Evolutionary conservation across 2,329 filamentous ascomycete genomes (phyloP).

Genomic region (Clonostachys byssicola): DNA sequence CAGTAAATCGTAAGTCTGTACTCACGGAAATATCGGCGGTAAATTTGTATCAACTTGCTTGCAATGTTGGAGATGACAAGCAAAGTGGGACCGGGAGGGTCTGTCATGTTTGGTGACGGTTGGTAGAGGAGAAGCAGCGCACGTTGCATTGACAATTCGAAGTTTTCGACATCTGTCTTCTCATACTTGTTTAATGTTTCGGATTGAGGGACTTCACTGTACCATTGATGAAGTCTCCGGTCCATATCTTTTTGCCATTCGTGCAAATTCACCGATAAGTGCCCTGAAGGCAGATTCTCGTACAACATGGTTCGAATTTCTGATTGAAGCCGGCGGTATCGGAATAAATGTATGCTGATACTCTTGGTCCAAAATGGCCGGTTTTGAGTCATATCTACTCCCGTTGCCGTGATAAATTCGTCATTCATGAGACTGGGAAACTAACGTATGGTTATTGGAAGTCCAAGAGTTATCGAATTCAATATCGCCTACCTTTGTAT

Average conservation of each 20-base stretch:
- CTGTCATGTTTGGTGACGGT: not conserved
- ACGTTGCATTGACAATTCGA: not conserved
- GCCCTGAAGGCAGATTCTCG: not conserved
- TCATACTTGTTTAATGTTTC: not conserved
- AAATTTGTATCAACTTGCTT: not conserved
- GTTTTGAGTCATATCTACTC: not conserved
- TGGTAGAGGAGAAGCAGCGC: not conserved
- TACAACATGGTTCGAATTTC: not conserved
- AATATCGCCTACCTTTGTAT: not conserved
- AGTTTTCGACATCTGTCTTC: not conserved
- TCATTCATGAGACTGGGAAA: not conserved
- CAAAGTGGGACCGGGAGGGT: not conserved
- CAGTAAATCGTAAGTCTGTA: constrained; percentile 1
- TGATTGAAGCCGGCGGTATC: not conserved
- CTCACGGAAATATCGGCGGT: not conserved
- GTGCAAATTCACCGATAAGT: not conserved
- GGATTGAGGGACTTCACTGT: not conserved
- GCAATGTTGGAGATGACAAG: not conserved
- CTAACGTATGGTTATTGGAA: not conserved
- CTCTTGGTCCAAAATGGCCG: not conserved
- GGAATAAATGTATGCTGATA: not conserved
- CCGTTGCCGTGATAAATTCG: not conserved
- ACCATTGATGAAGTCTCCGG: not conserved
- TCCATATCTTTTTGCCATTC: not conserved
- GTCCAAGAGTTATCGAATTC: too few relatives aligned